Percentiles rank a stretch among this genome's conserved stretches.
These are phyloP conservation scores for Leishmania arabica DNA, from an alignment of 208 protist genomes.

Conservation along the genomic window DNA sequence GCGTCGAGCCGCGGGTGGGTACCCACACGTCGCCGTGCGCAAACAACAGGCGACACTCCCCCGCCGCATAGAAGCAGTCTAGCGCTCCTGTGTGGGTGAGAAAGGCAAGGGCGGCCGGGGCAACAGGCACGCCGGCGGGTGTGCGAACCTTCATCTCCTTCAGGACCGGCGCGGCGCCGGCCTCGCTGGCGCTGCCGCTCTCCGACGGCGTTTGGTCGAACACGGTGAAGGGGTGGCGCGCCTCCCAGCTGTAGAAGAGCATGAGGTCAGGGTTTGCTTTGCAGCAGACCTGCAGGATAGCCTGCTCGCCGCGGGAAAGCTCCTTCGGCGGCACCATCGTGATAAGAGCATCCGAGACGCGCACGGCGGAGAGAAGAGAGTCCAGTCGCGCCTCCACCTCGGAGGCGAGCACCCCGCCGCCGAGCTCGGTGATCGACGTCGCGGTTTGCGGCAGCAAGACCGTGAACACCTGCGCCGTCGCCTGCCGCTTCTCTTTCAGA, in stretches of 20 bases:
- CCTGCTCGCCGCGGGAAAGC: conserved; percentile 28
- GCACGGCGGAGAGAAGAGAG: conserved; percentile 34
- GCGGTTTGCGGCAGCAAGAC: conserved; percentile 34
- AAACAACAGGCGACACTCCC: conserved; percentile 35
- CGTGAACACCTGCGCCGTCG: conserved; percentile 49
- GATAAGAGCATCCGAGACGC: conserved; percentile 47
- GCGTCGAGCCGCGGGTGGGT: conserved; percentile 34
- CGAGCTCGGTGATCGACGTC: conserved; percentile 9
- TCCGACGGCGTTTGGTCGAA: background rate
- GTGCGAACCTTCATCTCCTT: conserved; percentile 15
- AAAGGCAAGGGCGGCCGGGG: conserved; percentile 39
- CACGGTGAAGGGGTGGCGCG: conserved; percentile 30
- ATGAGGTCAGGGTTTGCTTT: conserved; percentile 33
- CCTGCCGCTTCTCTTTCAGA: conserved; percentile 35
- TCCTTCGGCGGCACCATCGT: conserved; percentile 27
- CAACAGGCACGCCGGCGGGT: conserved; percentile 29
- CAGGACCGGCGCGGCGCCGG: background rate
- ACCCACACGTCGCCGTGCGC: conserved; percentile 55
- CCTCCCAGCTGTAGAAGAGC: conserved; percentile 36
- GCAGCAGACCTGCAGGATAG: conserved; percentile 33
- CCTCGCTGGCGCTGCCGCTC: background rate
- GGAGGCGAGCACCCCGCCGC: background rate
- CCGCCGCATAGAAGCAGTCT: conserved; percentile 29
- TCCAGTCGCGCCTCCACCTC: conserved; percentile 22
- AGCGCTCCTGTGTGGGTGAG: conserved; percentile 40